These are phyloP conservation scores for Aspergillus amoenus DNA, from an alignment of 2,329 filamentous ascomycete species.

Conservation along the genomic window DNA sequence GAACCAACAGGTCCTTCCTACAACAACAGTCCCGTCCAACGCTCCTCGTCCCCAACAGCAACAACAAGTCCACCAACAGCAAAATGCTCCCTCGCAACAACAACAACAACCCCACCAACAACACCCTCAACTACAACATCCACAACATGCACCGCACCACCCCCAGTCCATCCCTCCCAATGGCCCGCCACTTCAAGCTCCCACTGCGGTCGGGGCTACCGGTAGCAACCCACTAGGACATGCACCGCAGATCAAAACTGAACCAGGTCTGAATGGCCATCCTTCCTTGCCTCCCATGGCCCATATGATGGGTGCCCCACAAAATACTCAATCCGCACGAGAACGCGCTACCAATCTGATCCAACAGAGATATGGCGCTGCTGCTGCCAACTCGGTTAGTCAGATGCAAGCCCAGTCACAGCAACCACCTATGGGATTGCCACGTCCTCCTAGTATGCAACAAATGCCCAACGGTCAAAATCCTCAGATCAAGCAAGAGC, in stretches of 20 bases:
- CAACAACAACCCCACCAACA: constrained; percentile 33
- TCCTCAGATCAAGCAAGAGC: constrained; percentile 44
- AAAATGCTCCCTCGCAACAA: constrained; percentile 37
- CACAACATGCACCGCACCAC: constrained; percentile 36
- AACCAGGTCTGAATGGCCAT: constrained; percentile 47
- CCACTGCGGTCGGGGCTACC: constrained; percentile 16
- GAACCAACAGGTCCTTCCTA: constrained; percentile 36
- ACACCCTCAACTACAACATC: constrained; percentile 26
- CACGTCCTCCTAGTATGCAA: constrained; percentile 27
- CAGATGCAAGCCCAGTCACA: constrained; percentile 45
- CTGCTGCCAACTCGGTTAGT: constrained; percentile 43
- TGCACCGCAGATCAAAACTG: constrained; percentile 52
- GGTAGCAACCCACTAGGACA: constrained; percentile 29
- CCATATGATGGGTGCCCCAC: constrained; percentile 32
- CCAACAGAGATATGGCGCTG: constrained; percentile 47
- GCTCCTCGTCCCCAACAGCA: constrained; percentile 37
- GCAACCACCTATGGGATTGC: constrained; percentile 33
- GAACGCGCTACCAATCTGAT: constrained; percentile 55
- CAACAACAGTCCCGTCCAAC: constrained; percentile 45
- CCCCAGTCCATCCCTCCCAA: constrained; percentile 33
- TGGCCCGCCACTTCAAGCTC: constrained; percentile 25
- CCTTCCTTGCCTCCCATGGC: constrained; percentile 35
- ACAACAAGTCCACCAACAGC: constrained; percentile 27
- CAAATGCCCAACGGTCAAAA: constrained; percentile 33
- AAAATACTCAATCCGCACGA: constrained; percentile 50